Evolutionary conservation across 1,284 basidiomycete species (phyloP).

Genomic region (Rhodotorula sp.): DNA sequence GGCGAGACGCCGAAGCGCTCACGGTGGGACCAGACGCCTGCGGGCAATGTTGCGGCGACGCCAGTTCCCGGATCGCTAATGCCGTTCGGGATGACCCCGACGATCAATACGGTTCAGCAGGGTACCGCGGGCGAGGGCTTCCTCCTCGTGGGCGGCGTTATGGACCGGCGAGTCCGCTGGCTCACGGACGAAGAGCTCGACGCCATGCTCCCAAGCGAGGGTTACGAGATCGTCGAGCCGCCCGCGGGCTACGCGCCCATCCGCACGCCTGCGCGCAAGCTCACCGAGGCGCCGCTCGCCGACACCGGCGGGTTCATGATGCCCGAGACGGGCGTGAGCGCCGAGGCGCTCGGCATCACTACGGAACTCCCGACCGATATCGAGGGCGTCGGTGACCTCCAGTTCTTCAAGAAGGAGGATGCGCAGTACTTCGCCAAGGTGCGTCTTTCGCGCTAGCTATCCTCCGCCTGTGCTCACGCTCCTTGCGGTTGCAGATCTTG

Average conservation of each 20-base stretch:
- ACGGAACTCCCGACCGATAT: slow-evolving; percentile 98
- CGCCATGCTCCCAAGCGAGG: slow-evolving; percentile 78
- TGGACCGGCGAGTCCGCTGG: slow-evolving; percentile 92
- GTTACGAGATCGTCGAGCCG: slow-evolving; percentile 89
- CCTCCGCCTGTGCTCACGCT: slow-evolving; percentile 58
- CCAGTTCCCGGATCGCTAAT: slow-evolving; percentile 26
- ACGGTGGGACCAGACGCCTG: slow-evolving; percentile 89
- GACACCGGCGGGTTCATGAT: slow-evolving; percentile 74
- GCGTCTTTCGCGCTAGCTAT: neutral
- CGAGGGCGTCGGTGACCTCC: slow-evolving; percentile 92
- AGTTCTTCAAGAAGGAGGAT: slow-evolving; percentile 98
- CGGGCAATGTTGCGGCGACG: slow-evolving; percentile 46
- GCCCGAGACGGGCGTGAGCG: slow-evolving; percentile 81
- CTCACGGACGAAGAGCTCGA: slow-evolving; percentile 96
- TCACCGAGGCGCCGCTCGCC: slow-evolving; percentile 66
- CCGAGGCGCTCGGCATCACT: slow-evolving; percentile 70
- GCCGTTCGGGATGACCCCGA: slow-evolving; percentile 46
- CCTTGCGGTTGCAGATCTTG: slow-evolving; percentile 36
- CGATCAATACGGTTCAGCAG: slow-evolving; percentile 33
- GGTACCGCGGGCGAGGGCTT: slow-evolving; percentile 38
- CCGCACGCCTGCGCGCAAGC: slow-evolving; percentile 71
- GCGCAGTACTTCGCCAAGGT: slow-evolving; percentile 98
- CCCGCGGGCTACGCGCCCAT: slow-evolving; percentile 90
- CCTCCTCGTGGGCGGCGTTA: slow-evolving; percentile 53
- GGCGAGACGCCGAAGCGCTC: slow-evolving; percentile 68